Conservation (phyloP, 2,329 filamentous ascomycete species). For the Alternaria ethzedia region DNA sequence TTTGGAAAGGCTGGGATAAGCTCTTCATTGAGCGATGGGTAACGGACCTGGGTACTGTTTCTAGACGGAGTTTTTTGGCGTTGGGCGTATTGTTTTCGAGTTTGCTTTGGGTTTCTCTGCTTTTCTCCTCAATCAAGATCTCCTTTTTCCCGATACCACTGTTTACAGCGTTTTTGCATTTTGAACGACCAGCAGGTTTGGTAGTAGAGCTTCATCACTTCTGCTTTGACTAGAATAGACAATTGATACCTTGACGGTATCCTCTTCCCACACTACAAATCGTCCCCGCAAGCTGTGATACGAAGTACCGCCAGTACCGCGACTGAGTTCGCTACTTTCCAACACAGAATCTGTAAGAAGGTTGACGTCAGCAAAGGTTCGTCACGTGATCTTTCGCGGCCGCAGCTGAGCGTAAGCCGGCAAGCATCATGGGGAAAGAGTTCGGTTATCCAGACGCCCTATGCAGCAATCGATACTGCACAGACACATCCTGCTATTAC, state of each 20-base stretch:
- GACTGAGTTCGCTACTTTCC: conserved; percentile 19
- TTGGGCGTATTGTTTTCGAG: neutral
- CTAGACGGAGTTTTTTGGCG: conserved; percentile 10
- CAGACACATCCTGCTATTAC: conserved; percentile 20
- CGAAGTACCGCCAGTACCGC: neutral
- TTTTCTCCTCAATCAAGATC: neutral
- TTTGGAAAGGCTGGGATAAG: conserved; percentile 4
- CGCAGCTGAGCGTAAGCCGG: conserved; percentile 11
- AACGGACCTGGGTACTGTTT: conserved; percentile 3
- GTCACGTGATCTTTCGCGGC: neutral
- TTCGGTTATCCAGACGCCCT: neutral
- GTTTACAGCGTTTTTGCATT: neutral
- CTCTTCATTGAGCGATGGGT: conserved; percentile 22
- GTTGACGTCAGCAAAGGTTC: conserved; percentile 5
- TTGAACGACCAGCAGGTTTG: neutral
- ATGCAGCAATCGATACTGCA: conserved; percentile 8
- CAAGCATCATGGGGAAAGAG: conserved; percentile 1
- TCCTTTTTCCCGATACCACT: neutral
- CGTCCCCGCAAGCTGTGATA: neutral
- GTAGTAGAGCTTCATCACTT: neutral
- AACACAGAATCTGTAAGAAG: conserved; percentile 30
- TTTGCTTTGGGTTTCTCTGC: neutral
- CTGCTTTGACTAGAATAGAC: neutral
- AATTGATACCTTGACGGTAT: neutral
- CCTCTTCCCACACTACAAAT: neutral